Base-by-base conservation (phyloP, 495 filamentous ascomycete species). In the Penicillium argentinense region DNA sequence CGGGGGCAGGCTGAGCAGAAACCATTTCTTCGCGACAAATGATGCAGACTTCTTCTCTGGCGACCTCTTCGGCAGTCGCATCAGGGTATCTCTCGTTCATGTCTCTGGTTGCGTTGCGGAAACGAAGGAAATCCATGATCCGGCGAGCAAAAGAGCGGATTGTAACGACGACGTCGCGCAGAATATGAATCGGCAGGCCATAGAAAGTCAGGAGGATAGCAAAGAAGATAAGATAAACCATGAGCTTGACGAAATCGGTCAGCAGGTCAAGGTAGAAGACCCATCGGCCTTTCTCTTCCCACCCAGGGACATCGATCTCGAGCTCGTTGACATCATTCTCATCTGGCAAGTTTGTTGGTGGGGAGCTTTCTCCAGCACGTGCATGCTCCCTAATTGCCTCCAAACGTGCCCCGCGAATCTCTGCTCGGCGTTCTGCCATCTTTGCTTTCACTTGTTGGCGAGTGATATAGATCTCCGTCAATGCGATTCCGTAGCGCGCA, bases 21-120 rank as follows among this genome's bases (percentile, higher is more conserved):
- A 79, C 79, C 95, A 98, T 97, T 39, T 95, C 89, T 63, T 97
- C 95, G 47, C 93, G 83, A 68, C 93, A 98, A 45, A 98, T 96
- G 60, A 98, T 98, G 60, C 93, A 98, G 9, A 92, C 92, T 54
- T 95, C 86, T 56, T 96, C 92, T 37, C 87, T 76, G 14, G 71
- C 72, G 14, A 97, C 76, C 48, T 98, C 93, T 48, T 96, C 91
- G 5, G 80, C 74, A 5, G 88, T 96, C 11, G 93, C 93, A 65
- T 98, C 95, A 18, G 89, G 87, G 60, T 97, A 97, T 55, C 86
- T 79, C 34, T 83, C 80, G 57, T 91, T 88, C 92, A 98, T 97
- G 58, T 97, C 86, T 39, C 83, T 77, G 0, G 93, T 86, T 8
- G 95, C 93, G 53, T 89, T 86, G 22, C 91, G 82, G 58, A 97